Base-by-base conservation (phyloP, 208 protist genomes). In the Trypanosoma mega region DNA sequence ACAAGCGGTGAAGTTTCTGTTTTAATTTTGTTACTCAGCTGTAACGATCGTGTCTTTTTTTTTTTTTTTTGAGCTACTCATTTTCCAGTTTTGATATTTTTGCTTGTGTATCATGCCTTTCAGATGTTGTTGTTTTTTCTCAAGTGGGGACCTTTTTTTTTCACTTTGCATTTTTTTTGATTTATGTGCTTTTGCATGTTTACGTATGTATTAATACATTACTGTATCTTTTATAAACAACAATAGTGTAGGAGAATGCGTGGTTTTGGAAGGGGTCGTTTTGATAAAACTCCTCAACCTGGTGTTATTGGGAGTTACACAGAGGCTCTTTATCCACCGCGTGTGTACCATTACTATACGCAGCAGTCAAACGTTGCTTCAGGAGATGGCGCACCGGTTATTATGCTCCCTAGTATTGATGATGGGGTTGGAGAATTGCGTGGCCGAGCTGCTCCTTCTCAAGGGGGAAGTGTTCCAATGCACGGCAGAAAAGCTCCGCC, bases 321-420 rank as follows among this genome's bases (percentile, higher is more conserved):
- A 12, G 80, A 80, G 14, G 80, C 86, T 23, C 48, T 77, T 48
- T 93, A 90, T 39, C 86, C 86, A 18, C 75, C 82, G 12, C 82
- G 86, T 16, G 53, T 82, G 29, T 93, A 90, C 46, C 82, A 78
- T 49, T 90, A 87, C 49, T 77, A 90, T 55, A 49, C 76, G 9
- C 73, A 82, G 37, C 72, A 68, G 29, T 59, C 45, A 14, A 56
- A 9, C 39, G 11, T n/a, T 34, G 31, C 33, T 30, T 14, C 30
- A 9, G 4, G 46, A 21, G 3, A 12, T 23, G 20, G 34, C 6
- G 11, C 53, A 27, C 18, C 16, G 1, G 23, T 62, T 49, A 39
- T 90, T 33, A 71, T 87, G 2, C 63, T 89, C 9, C 86, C 86
- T 0, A 93, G 82, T 62, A 84, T 90, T 41, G 86, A 93, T 51